Evolutionary conservation across 768 basidiomycete species (phyloP).

Genomic region (Chlorophyllum brunneum): DNA sequence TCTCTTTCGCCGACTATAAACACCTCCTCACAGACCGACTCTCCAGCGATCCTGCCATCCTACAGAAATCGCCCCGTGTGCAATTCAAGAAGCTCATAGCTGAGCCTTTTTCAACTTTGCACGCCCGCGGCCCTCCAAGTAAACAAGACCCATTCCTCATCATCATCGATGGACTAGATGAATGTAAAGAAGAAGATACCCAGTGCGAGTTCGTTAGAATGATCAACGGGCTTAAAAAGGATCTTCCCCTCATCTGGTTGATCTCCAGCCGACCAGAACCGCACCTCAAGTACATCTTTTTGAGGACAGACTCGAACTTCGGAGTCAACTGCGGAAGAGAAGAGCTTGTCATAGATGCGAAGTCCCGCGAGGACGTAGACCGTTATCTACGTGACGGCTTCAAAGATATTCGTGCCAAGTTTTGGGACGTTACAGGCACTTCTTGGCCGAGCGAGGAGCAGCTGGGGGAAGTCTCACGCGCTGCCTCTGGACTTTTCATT

Average conservation of each 20-base stretch:
- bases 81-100: constrained; percentile 1
- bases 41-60: not conserved
- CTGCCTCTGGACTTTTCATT: not conserved
- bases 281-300: not conserved
- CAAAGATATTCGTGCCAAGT: not conserved
- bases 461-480: not conserved
- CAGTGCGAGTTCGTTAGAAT: not conserved
- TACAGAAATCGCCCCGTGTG: not conserved
- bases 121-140: not conserved
- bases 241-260: not conserved
- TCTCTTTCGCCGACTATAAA: not conserved
- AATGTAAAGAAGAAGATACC: not conserved
- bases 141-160: not conserved
- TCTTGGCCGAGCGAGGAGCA: not conserved
- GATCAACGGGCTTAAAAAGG: not conserved
- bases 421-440: not conserved
- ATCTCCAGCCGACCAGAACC: constrained; percentile 1
- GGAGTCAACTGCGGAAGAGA: not conserved
- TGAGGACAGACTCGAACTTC: no score
- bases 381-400: not conserved
- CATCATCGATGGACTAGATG: not conserved
- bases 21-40: not conserved
- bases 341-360: not conserved
- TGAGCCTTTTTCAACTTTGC: not conserved
- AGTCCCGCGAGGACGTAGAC: not conserved